Evolutionary conservation across 2,329 filamentous ascomycete genomes (phyloP).

Genomic region (Monosporascus sp.): DNA sequence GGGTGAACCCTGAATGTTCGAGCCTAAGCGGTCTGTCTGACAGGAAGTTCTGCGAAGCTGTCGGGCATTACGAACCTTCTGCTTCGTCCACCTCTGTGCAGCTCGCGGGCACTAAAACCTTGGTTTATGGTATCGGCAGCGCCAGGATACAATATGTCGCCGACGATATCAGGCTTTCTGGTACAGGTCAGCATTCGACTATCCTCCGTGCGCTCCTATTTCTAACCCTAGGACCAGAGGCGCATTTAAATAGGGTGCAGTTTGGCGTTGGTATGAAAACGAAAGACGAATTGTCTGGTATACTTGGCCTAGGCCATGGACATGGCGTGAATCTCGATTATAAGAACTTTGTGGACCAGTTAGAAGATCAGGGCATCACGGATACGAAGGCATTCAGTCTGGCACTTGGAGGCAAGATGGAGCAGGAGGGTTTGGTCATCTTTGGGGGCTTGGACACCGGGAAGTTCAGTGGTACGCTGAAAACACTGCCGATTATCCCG

Average conservation of each 20-base stretch:
- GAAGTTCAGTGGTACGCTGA: constrained; percentile 57
- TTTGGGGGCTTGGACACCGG: constrained; percentile 63
- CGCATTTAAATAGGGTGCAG: constrained; percentile 47
- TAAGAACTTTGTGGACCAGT: constrained; percentile 46
- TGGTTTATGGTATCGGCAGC: constrained; percentile 46
- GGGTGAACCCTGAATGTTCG: constrained; percentile 57
- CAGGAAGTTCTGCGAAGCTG: constrained; percentile 37
- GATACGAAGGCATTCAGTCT: constrained; percentile 59
- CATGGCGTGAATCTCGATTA: constrained; percentile 40
- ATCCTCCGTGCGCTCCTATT: neutral
- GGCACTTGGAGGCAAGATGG: constrained; percentile 56
- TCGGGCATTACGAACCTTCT: constrained; percentile 38
- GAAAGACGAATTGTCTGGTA: constrained; percentile 46
- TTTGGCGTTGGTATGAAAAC: constrained; percentile 58
- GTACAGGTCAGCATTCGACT: constrained; percentile 22
- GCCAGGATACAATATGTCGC: constrained; percentile 45
- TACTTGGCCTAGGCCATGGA: constrained; percentile 71
- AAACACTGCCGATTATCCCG: constrained; percentile 55
- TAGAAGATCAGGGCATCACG: constrained; percentile 47
- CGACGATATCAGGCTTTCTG: constrained; percentile 39
- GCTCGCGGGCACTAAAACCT: constrained; percentile 30
- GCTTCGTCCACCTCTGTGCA: constrained; percentile 34
- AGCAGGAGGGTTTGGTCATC: constrained; percentile 56
- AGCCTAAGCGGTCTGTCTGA: constrained; percentile 34
- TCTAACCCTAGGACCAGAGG: constrained; percentile 14